Evolutionary conservation across 2,329 filamentous ascomycete species (phyloP).

Genomic region (Thermothelomyces thermophilus): DNA sequence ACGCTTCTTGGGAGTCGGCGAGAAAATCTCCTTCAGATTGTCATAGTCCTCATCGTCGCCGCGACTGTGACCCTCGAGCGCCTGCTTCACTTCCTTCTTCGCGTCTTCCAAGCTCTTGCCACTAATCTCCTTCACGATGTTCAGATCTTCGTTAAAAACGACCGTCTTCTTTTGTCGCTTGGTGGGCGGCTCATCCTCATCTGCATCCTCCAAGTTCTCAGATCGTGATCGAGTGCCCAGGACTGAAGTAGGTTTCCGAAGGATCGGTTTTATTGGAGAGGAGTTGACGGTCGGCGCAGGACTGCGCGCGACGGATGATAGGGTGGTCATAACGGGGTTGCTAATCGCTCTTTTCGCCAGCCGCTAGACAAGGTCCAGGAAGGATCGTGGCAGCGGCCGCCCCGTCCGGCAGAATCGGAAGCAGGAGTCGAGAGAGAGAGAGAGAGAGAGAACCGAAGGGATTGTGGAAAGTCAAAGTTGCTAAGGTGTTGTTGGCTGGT

Average conservation of each 20-base stretch:
- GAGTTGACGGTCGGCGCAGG: constrained; percentile 13
- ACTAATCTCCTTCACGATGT: constrained; percentile 50
- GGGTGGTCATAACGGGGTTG: constrained; percentile 28
- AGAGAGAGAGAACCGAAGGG: background rate
- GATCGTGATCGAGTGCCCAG: constrained; percentile 35
- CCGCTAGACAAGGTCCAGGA: background rate
- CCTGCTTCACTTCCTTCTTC: constrained; percentile 48
- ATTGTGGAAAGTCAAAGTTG: background rate
- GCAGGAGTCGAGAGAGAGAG: background rate
- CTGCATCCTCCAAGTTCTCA: constrained; percentile 38
- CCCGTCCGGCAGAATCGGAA: background rate
- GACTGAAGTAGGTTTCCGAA: constrained; percentile 42
- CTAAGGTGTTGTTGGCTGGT: constrained; percentile 7
- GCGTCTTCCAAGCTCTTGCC: constrained; percentile 48
- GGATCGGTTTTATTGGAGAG: constrained; percentile 47
- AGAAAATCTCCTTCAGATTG: constrained; percentile 53
- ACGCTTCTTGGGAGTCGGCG: constrained; percentile 38
- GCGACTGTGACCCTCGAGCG: constrained; percentile 50
- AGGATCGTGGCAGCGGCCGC: background rate
- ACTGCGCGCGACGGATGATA: constrained; percentile 29
- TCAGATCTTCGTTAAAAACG: constrained; percentile 52
- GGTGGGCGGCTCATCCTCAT: constrained; percentile 35
- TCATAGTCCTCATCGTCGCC: constrained; percentile 57
- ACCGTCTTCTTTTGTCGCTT: constrained; percentile 51
- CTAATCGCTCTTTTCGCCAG: background rate